These are phyloP conservation scores for Aspergillus sp. DNA, from an alignment of 2,329 filamentous ascomycete species.

Conservation along the genomic window DNA sequence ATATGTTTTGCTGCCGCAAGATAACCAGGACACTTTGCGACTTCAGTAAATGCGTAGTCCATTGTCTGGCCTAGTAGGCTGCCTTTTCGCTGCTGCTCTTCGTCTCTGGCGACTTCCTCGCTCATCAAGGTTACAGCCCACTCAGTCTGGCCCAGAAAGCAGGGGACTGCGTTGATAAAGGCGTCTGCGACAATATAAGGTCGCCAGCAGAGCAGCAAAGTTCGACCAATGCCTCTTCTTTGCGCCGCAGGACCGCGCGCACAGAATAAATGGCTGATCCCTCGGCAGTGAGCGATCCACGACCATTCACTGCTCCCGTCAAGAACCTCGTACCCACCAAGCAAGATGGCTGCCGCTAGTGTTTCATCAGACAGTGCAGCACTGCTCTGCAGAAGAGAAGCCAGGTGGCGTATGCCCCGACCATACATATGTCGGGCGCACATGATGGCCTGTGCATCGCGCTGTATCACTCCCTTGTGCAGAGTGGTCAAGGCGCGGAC, in stretches of 20 bases:
- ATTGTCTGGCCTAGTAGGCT: conserved; percentile 9
- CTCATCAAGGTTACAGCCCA: conserved; percentile 4
- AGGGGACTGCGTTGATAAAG: conserved; percentile 8
- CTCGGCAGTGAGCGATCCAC: conserved; percentile 14
- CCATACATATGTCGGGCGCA: conserved; percentile 20
- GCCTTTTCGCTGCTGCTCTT: background rate
- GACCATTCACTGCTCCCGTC: conserved; percentile 16
- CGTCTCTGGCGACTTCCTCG: background rate
- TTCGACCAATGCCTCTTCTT: conserved; percentile 16
- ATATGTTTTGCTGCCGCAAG: background rate
- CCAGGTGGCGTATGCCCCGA: conserved; percentile 14
- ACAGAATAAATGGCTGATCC: conserved; percentile 15
- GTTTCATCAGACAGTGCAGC: conserved; percentile 18
- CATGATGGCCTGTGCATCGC: conserved; percentile 5
- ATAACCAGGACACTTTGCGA: conserved; percentile 20
- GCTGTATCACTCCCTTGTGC: conserved; percentile 6
- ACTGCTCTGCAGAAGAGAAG: conserved; percentile 5
- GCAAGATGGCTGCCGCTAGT: conserved; percentile 17
- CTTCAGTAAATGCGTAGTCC: conserved; percentile 17
- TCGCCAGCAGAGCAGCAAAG: conserved; percentile 16
- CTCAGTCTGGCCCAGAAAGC: conserved; percentile 16
- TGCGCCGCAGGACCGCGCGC: conserved; percentile 18
- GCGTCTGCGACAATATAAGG: conserved; percentile 16
- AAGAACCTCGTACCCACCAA: conserved; percentile 20
- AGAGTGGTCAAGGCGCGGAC: conserved; percentile 18